Conservation (phyloP, 306 rosid genomes). For the Rosa chinensis region DNA sequence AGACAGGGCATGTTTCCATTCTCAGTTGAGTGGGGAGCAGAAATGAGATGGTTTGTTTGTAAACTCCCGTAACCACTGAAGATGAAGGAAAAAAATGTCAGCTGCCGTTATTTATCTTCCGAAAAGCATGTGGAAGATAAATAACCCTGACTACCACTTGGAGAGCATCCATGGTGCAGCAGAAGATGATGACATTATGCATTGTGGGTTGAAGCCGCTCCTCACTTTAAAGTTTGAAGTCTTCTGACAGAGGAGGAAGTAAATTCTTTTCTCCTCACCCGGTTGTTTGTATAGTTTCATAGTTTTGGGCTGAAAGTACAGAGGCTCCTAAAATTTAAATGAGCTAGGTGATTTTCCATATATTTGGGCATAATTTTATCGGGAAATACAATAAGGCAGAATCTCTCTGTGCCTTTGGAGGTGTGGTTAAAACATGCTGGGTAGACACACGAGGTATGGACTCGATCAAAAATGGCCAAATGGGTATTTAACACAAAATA, state of each 20-base stretch:
- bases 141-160: not conserved
- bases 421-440: not conserved
- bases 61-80: not conserved
- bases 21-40: slow-evolving; percentile 12
- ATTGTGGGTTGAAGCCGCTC: not conserved
- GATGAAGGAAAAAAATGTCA: not conserved
- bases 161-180: not conserved
- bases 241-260: slow-evolving; percentile 13
- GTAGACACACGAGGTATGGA: not conserved
- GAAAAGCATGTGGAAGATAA: not conserved
- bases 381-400: slow-evolving; percentile 11
- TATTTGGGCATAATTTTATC: slow-evolving; percentile 21
- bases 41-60: not conserved
- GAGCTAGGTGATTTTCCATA: slow-evolving; percentile 8
- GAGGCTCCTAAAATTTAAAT: slow-evolving; percentile 8
- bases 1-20: not conserved
- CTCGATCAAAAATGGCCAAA: not conserved
- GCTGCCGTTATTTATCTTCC: not conserved
- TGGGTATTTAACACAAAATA: not conserved
- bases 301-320: not conserved
- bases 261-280: not conserved
- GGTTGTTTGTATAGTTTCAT: slow-evolving; percentile 19
- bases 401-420: not conserved
- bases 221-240: not conserved
- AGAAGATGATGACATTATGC: not conserved